These are phyloP conservation scores for Aethionema arabicum DNA, from an alignment of 345 rosid species.

Conservation along the genomic window DNA sequence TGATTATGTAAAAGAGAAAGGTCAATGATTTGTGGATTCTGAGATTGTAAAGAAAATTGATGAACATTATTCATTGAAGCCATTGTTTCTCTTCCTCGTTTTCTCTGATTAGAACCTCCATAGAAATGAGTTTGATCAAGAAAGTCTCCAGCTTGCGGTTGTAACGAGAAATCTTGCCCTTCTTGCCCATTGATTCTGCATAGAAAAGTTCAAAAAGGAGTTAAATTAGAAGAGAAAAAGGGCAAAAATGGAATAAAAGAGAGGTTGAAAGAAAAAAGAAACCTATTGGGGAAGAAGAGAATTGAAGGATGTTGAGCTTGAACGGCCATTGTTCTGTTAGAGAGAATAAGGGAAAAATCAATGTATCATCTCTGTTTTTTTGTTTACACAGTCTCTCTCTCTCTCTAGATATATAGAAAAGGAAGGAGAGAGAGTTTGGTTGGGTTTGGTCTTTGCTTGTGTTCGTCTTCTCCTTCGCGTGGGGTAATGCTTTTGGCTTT, in stretches of 20 bases:
- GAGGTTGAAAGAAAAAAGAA: not conserved
- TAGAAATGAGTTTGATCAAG: not conserved
- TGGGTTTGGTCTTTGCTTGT: not conserved
- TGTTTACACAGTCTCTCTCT: no score
- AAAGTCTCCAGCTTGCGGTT: conserved; percentile 36
- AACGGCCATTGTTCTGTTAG: conserved; percentile 52
- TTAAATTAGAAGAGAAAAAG: not conserved
- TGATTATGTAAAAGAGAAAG: conserved; percentile 4
- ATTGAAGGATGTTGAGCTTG: conserved; percentile 79
- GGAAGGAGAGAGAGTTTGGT: not conserved
- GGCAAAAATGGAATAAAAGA: not conserved
- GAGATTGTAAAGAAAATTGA: not conserved
- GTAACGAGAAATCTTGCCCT: conserved; percentile 44
- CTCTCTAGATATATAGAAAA: no score
- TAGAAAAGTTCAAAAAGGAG: not conserved
- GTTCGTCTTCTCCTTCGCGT: not conserved
- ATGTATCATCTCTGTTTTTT: not conserved
- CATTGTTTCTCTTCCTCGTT: conserved; percentile 51
- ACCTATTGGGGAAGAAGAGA: conserved; percentile 58
- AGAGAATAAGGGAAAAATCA: not conserved
- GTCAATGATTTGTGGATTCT: not conserved
- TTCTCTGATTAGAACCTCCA: conserved; percentile 39
- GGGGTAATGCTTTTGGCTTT: not conserved
- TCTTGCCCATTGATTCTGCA: conserved; percentile 53
- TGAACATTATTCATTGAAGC: not conserved